Percentiles rank a stretch among this genome's conserved stretches.
These are phyloP conservation scores for Didymella arachidicola DNA, from an alignment of 2,329 filamentous ascomycete genomes.

Conservation along the genomic window DNA sequence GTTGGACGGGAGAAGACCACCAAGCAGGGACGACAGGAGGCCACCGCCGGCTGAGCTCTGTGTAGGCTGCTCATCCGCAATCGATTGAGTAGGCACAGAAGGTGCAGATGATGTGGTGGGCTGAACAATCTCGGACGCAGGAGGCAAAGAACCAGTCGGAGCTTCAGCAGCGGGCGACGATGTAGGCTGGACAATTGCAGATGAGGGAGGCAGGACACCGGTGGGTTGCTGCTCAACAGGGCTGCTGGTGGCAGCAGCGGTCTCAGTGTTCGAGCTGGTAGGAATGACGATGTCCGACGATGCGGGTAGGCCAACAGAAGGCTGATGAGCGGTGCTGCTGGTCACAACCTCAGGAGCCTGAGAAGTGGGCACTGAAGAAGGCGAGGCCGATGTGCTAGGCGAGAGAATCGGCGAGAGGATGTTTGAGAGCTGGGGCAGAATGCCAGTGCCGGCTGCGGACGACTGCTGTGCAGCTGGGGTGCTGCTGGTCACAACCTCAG, in stretches of 20 bases:
- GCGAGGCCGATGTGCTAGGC: slow-evolving; percentile 6
- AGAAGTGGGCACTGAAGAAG: slow-evolving; percentile 1
- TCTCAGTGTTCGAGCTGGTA: slow-evolving; percentile 2
- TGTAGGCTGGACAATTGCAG: slow-evolving; percentile 5
- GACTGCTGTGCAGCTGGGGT: slow-evolving; percentile 1
- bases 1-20: slow-evolving; percentile 20
- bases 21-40: slow-evolving; percentile 12
- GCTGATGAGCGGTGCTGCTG: neutral
- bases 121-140: slow-evolving; percentile 1
- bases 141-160: slow-evolving; percentile 8
- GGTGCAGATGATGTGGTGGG: slow-evolving; percentile 12
- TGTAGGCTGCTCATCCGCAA: slow-evolving; percentile 7
- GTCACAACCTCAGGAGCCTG: neutral
- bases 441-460: slow-evolving; percentile 11
- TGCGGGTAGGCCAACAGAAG: slow-evolving; percentile 4
- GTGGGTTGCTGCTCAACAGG: neutral
- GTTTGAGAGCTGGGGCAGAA: slow-evolving; percentile 8
- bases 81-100: slow-evolving; percentile 28
- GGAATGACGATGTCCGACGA: slow-evolving; percentile 4
- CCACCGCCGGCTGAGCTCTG: slow-evolving; percentile 16
- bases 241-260: neutral
- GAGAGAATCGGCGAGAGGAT: slow-evolving; percentile 10
- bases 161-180: slow-evolving; percentile 3
- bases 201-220: slow-evolving; percentile 7
- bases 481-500: slow-evolving; percentile 4